Conservation (phyloP, 192 early-diverging fungal genomes). For the Linnemannia hyalina region DNA sequence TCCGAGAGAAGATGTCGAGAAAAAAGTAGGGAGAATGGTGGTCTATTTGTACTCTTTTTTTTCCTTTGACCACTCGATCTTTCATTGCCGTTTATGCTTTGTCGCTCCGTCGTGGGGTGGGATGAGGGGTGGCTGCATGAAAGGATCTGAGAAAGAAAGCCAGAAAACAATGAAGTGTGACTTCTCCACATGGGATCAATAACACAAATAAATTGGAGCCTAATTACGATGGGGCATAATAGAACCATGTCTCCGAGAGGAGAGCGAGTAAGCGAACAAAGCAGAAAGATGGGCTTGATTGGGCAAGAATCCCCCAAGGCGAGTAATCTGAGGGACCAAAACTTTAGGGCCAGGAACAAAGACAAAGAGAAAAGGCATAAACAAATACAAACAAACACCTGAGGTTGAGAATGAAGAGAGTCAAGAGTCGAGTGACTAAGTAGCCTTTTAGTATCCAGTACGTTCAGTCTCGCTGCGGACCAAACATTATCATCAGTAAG, state of each 20-base stretch:
- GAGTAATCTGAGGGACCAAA: not conserved
- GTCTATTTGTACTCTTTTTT: constrained; percentile 17
- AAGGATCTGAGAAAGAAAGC: not conserved
- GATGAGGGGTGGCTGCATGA: not conserved
- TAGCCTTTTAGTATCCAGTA: not conserved
- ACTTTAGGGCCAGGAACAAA: not conserved
- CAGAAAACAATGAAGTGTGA: not conserved
- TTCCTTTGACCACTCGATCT: not conserved
- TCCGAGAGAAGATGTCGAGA: constrained; percentile 2
- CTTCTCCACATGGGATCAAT: not conserved
- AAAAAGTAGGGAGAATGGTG: not conserved
- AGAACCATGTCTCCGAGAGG: not conserved
- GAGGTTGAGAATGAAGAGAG: not conserved
- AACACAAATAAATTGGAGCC: not conserved
- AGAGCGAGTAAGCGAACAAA: not conserved
- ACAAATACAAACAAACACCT: not conserved
- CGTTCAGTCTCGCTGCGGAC: not conserved
- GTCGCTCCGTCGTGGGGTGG: no score
- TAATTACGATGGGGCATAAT: not conserved
- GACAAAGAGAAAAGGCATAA: not conserved
- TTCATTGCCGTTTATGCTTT: not conserved
- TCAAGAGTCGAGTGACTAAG: not conserved
- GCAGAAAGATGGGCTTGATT: not conserved
- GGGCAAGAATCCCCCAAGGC: not conserved
- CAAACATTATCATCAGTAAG: not conserved